phyloP scores from a whole-genome alignment of 768 basidiomycete species.

The Hygrophorus pudorinus region DNA sequence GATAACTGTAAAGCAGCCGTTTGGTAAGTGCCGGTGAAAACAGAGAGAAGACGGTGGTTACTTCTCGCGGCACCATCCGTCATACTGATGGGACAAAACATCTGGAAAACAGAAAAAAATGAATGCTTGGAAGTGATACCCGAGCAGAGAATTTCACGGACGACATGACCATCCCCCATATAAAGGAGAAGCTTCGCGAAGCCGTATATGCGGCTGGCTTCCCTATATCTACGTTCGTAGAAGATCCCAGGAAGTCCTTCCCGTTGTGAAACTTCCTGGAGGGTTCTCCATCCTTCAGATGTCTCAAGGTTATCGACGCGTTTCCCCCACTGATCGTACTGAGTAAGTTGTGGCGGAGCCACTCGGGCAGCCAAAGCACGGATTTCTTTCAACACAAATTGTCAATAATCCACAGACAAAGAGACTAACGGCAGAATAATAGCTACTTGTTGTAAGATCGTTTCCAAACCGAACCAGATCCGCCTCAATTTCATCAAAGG shows the following conservation, averaged over 20 bases:
- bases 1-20: constrained; percentile 29
- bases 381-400: constrained; percentile 29
- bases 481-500: constrained; percentile 37
- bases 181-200: constrained; percentile 59
- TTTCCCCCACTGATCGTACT: constrained; percentile 68
- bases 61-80: constrained; percentile 67
- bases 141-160: constrained; percentile 16
- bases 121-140: background rate
- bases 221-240: constrained; percentile 52
- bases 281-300: constrained; percentile 61
- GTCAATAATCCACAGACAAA: background rate
- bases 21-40: background rate
- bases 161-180: constrained; percentile 55
- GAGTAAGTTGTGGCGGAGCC: constrained; percentile 42
- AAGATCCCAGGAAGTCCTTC: constrained; percentile 62
- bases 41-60: constrained; percentile 13
- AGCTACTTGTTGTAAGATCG: constrained; percentile 43
- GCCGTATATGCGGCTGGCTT: constrained; percentile 51
- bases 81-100: constrained; percentile 72
- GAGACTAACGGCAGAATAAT: background rate
- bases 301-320: constrained; percentile 56
- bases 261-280: constrained; percentile 51
- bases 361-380: constrained; percentile 39
- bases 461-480: constrained; percentile 53
- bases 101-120: constrained; percentile 21